A percentile compares a stretch with the other conserved stretches of the same genome.
Evolutionary conservation across 192 early-diverging fungal genomes (phyloP).

Genomic region (Mortierella antarctica): DNA sequence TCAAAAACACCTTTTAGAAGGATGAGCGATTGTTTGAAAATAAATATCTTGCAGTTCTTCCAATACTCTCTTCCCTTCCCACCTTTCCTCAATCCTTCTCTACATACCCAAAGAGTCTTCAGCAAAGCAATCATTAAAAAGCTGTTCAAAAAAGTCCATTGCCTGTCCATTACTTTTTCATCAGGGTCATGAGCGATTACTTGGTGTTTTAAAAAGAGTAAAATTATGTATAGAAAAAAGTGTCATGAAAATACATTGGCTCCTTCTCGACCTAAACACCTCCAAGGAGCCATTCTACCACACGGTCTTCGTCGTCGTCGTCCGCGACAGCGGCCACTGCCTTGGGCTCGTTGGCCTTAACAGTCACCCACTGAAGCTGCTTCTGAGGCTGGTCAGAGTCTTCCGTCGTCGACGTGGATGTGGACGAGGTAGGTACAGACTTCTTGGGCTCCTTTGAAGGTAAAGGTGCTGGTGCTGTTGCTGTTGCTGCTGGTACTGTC

Average conservation of each 20-base stretch:
- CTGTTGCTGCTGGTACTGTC: background rate
- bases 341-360: background rate
- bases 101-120: background rate
- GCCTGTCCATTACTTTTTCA: background rate
- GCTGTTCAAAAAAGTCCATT: background rate
- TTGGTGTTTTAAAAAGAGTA: background rate
- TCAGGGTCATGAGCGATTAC: background rate
- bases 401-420: slow-evolving; percentile 11
- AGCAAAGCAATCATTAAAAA: slow-evolving; percentile 6
- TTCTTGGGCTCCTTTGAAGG: slow-evolving; percentile 4
- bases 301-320: slow-evolving; percentile 51
- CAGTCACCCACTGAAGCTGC: slow-evolving; percentile 34
- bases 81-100: too few relatives aligned
- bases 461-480: background rate
- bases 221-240: background rate
- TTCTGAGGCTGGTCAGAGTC: slow-evolving; percentile 13
- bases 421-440: background rate
- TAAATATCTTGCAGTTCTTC: slow-evolving; percentile 26
- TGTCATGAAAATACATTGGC: too few relatives aligned
- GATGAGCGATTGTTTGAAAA: slow-evolving; percentile 31
- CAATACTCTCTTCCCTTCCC: background rate
- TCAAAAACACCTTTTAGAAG: background rate
- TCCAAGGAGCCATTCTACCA: slow-evolving; percentile 50
- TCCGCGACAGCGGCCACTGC: slow-evolving; percentile 16
- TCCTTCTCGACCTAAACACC: slow-evolving; percentile 17